Evolutionary conservation across 192 early-diverging fungal species (phyloP).

Genomic region (Haplosporangium gracile): DNA sequence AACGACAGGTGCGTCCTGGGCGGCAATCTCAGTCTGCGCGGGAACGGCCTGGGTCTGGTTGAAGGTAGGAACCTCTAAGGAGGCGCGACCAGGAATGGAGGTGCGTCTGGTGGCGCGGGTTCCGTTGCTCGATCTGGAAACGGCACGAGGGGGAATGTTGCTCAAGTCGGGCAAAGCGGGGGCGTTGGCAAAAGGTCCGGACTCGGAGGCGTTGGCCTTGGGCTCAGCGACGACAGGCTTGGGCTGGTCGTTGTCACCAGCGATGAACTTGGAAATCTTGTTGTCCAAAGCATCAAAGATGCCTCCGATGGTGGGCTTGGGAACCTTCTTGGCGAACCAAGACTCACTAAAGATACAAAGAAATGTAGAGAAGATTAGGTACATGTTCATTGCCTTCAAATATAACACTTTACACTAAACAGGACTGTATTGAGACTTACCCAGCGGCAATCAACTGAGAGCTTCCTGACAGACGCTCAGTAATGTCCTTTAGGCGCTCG

Average conservation of each 20-base stretch:
- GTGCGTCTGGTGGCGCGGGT: constrained; percentile 28
- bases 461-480: constrained; percentile 70
- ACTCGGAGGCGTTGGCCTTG: constrained; percentile 20
- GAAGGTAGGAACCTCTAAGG: constrained; percentile 35
- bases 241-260: constrained; percentile 63
- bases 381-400: background rate
- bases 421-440: constrained; percentile 6
- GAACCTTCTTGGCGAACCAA: constrained; percentile 61
- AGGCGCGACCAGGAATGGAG: constrained; percentile 13
- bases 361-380: background rate
- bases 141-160: constrained; percentile 29
- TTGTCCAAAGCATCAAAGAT: constrained; percentile 71
- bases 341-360: constrained; percentile 22
- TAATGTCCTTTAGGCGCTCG: constrained; percentile 80
- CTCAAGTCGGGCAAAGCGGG: constrained; percentile 44
- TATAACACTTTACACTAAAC: background rate
- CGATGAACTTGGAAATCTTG: constrained; percentile 71
- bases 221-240: constrained; percentile 51
- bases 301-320: constrained; percentile 68
- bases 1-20: background rate
- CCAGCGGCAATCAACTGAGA: constrained; percentile 33
- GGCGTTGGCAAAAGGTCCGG: constrained; percentile 49
- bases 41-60: constrained; percentile 12
- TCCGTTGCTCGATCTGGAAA: constrained; percentile 33
- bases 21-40: background rate